These are phyloP conservation scores for Amaranthus tricolor DNA, from an alignment of 179 eudicot genomes.

Conservation along the genomic window DNA sequence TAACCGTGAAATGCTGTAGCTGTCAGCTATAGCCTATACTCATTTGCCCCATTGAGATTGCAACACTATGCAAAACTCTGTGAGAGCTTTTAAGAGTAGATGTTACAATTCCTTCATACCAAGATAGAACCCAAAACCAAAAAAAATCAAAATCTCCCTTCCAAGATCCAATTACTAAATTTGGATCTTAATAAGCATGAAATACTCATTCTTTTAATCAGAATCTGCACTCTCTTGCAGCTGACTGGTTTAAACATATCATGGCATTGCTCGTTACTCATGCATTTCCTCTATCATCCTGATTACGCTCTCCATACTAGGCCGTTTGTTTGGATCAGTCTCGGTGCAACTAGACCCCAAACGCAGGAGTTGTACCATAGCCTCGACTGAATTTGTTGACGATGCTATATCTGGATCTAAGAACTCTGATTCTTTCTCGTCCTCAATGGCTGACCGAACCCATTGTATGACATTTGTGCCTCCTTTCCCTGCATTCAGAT, in stretches of 20 bases:
- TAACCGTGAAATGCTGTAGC: slow-evolving; percentile 4
- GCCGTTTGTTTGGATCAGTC: slow-evolving; percentile 40
- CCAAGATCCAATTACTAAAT: neutral
- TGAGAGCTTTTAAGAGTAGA: no score
- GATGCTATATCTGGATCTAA: slow-evolving; percentile 64
- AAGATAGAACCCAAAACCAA: slow-evolving; percentile 16
- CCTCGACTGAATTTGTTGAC: slow-evolving; percentile 22
- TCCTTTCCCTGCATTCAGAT: slow-evolving; percentile 59
- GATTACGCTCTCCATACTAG: slow-evolving; percentile 45
- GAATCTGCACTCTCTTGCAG: slow-evolving; percentile 5
- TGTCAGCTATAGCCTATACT: neutral
- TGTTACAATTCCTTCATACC: neutral
- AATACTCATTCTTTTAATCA: neutral
- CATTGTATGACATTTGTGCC: slow-evolving; percentile 77
- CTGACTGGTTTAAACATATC: neutral
- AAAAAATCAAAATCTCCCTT: neutral
- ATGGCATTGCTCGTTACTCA: slow-evolving; percentile 18
- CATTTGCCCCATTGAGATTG: no score
- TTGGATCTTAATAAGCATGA: slow-evolving; percentile 11
- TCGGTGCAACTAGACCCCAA: slow-evolving; percentile 56
- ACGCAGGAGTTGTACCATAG: slow-evolving; percentile 52
- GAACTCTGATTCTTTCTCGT: slow-evolving; percentile 42
- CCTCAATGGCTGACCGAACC: slow-evolving; percentile 47
- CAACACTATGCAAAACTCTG: no score
- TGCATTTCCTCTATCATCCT: slow-evolving; percentile 51